Conservation (phyloP, 1,139 yeast species). For the Blastobotrys petasosporus region DNA sequence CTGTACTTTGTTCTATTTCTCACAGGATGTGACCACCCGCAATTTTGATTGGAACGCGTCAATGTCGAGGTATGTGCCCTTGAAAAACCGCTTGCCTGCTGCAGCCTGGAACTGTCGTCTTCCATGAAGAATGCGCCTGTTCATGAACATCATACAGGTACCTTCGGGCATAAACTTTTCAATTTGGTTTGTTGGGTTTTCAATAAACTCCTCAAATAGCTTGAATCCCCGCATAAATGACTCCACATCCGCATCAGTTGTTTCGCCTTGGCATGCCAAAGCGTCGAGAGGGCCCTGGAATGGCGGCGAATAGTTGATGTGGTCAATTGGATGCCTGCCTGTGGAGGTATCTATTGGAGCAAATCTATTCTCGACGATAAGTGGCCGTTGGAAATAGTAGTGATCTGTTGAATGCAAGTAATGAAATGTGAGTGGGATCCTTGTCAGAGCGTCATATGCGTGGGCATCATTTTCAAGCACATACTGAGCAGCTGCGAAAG, state of each 20-base stretch:
- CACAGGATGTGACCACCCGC: slow-evolving; percentile 27
- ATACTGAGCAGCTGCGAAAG: slow-evolving; percentile 59
- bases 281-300: slow-evolving; percentile 75
- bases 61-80: slow-evolving; percentile 72
- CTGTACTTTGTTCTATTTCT: neutral
- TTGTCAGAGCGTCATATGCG: slow-evolving; percentile 58
- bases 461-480: slow-evolving; percentile 51
- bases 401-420: slow-evolving; percentile 60
- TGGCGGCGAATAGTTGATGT: slow-evolving; percentile 75
- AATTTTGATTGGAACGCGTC: slow-evolving; percentile 66
- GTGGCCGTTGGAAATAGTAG: slow-evolving; percentile 60
- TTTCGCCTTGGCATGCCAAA: slow-evolving; percentile 23
- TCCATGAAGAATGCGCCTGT: slow-evolving; percentile 68
- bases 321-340: slow-evolving; percentile 40
- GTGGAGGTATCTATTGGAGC: slow-evolving; percentile 28
- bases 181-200: slow-evolving; percentile 51
- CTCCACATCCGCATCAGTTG: slow-evolving; percentile 33
- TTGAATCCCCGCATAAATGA: slow-evolving; percentile 57
- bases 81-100: slow-evolving; percentile 62
- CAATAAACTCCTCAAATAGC: slow-evolving; percentile 54
- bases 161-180: slow-evolving; percentile 55
- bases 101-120: slow-evolving; percentile 50
- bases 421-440: slow-evolving; percentile 64
- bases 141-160: slow-evolving; percentile 65
- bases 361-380: slow-evolving; percentile 53